Percentiles rank a stretch among this genome's conserved stretches.
Conservation (phyloP, 345 rosid genomes). For the Eucalyptus pauciflora region DNA sequence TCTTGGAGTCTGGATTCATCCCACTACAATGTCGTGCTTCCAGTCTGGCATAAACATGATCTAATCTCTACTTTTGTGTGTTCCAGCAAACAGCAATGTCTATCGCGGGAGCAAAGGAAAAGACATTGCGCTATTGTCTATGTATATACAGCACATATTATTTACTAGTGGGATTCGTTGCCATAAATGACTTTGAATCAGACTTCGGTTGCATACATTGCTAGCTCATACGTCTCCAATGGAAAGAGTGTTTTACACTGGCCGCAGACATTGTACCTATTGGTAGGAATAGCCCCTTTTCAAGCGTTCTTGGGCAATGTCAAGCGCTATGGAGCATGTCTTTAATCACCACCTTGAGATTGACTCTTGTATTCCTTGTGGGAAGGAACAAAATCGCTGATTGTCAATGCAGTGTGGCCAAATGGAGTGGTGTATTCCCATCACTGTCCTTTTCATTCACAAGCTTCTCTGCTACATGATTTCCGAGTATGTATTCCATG, state of each 20-base stretch:
- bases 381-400: background rate
- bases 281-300: background rate
- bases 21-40: background rate
- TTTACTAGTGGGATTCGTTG: too few species aligned
- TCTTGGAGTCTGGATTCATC: background rate
- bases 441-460: background rate
- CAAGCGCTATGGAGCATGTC: accelerated
- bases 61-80: background rate
- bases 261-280: background rate
- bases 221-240: background rate
- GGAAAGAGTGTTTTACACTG: background rate
- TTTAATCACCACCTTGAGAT: too few species aligned
- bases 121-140: background rate
- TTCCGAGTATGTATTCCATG: background rate
- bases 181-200: background rate
- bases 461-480: background rate
- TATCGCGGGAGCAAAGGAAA: background rate
- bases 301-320: background rate
- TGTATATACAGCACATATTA: background rate
- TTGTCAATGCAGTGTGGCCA: background rate
- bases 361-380: background rate
- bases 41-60: background rate
- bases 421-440: background rate
- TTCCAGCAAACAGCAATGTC: background rate
- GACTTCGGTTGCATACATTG: background rate